Conservation (phyloP, 2,329 filamentous ascomycete species). For the Pseudogymnoascus sp. region DNA sequence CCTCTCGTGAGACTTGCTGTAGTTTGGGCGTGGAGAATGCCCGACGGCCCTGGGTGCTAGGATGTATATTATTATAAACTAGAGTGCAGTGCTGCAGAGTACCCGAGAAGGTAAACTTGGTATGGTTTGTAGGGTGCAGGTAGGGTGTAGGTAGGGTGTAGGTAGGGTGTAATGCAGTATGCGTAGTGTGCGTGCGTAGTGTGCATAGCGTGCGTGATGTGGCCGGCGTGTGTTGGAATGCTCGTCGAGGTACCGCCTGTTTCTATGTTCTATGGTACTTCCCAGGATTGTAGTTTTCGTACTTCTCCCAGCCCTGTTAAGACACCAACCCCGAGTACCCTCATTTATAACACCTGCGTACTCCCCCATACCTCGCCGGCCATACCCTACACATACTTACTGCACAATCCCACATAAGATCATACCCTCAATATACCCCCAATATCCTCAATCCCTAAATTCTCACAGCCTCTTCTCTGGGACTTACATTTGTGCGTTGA, state of each 20-base stretch:
- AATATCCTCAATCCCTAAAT: background rate
- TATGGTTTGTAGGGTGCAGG: too few relatives aligned
- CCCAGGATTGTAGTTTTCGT: background rate
- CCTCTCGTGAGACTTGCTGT: background rate
- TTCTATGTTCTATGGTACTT: too few relatives aligned
- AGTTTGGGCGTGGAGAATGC: background rate
- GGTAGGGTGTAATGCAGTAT: too few relatives aligned
- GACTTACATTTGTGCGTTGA: background rate
- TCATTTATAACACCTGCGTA: background rate
- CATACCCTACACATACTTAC: background rate
- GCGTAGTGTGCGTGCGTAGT: background rate
- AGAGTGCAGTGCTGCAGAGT: background rate
- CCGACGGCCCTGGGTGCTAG: background rate
- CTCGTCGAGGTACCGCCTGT: background rate
- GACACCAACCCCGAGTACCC: background rate
- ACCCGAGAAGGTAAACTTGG: background rate
- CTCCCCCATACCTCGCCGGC: background rate
- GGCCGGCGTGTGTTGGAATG: background rate
- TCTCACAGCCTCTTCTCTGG: background rate
- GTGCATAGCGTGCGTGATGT: background rate
- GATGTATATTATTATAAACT: too few relatives aligned
- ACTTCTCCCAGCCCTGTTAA: background rate
- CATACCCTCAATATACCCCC: background rate
- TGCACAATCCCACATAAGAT: conserved; percentile 1
- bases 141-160: too few relatives aligned